These are phyloP conservation scores for Musa itinerans DNA, from an alignment of 176 grass and related monocot genomes.

Conservation along the genomic window DNA sequence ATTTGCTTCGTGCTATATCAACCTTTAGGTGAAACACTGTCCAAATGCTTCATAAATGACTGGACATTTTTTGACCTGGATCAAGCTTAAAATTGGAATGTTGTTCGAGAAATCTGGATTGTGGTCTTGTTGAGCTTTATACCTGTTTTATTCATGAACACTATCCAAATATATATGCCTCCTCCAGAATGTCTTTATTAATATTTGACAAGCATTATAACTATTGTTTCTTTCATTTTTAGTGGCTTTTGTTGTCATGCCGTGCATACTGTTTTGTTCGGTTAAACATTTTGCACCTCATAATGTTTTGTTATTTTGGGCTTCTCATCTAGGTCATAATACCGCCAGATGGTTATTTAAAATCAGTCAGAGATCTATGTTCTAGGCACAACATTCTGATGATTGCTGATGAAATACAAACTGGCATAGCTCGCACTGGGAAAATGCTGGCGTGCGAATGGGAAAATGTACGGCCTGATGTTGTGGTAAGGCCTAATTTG, in stretches of 20 bases:
- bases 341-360: constrained; percentile 86
- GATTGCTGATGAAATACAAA: constrained; percentile 99
- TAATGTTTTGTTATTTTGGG: background rate
- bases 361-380: constrained; percentile 79
- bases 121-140: background rate
- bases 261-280: background rate
- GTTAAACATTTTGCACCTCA: background rate
- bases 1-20: too few species aligned
- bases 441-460: constrained; percentile 83
- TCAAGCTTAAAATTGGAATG: background rate
- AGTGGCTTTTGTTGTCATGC: background rate
- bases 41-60: background rate
- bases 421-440: constrained; percentile 92
- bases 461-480: constrained; percentile 79
- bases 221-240: background rate
- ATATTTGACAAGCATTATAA: background rate
- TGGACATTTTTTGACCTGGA: background rate
- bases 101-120: too few species aligned
- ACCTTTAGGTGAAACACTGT: too few species aligned
- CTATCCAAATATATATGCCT: too few species aligned
- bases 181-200: background rate
- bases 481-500: constrained; percentile 53
- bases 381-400: constrained; percentile 81
- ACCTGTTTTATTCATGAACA: background rate
- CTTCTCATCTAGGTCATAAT: constrained; percentile 53